Evolutionary conservation across 176 grass and related monocot genomes (phyloP), one percentile per base, ranked within the genome.

Genomic region (Ensete ventricosum): DNA sequence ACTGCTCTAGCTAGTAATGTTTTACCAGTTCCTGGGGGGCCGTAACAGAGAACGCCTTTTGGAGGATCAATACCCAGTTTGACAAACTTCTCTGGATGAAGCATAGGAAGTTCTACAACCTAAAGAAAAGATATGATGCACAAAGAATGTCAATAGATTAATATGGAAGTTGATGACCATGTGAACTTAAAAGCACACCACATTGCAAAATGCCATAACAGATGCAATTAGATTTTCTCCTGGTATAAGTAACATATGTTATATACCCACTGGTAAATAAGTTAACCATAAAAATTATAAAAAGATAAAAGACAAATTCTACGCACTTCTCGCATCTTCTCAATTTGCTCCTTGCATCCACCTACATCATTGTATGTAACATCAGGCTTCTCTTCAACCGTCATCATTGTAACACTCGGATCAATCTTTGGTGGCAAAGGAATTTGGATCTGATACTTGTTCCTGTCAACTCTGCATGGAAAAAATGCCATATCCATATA

Each of bases 51-150:
- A 2, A 96, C 92, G 1, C 92, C 89, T 78, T 92, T 96, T 0
- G 92, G 92, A 67, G 92, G 92, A 43, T 96, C 92, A 71, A 96
- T 92, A 64, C 92, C 92, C 11, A 96, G 89, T 83, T 92, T 92
- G 16, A 92, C 89, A 82, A 96, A 96, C 79, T 96, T 96, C 72
- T 96, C 92, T 24, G 92, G 92, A 86, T 96, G 92, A 86, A 96
- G 92, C 92, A 96, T 96, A 54, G 92, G 92, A 64, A 96, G 84
- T 71, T 96, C 92, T 13, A 96, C 92, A 54, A 96, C 92, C 93
- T 96, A 70, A 24, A n/a, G 1, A 4, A 53, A 24, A 53, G 21
- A 14, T 53, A 12, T 43, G 34, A 43, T 43, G 34, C 34, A 50
- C 9, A 72, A 16, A 72, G 1, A 24, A 72, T 34, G 10, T 34